These are phyloP conservation scores for Termitomyces sp. DNA, from an alignment of 768 basidiomycete species.

Conservation along the genomic window DNA sequence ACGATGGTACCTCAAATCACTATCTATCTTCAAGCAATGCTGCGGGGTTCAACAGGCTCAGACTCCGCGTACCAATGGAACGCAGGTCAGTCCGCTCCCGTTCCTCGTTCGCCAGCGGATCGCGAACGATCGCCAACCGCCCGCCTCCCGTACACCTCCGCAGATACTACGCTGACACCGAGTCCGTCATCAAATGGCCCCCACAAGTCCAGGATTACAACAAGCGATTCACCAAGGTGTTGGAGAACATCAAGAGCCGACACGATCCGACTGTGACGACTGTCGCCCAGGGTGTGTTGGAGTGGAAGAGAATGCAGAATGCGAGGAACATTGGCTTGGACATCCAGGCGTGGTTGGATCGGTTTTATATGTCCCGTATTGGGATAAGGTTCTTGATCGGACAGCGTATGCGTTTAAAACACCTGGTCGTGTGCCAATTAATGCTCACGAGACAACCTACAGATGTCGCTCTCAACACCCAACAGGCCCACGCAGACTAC, in stretches of 20 bases:
- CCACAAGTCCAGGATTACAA: slow-evolving; percentile 96
- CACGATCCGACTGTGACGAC: slow-evolving; percentile 99
- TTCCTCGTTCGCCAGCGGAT: slow-evolving; percentile 3
- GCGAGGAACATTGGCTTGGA: slow-evolving; percentile 74
- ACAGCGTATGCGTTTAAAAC: slow-evolving; percentile 64
- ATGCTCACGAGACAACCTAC: neutral
- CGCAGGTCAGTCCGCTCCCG: slow-evolving; percentile 54
- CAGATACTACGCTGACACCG: slow-evolving; percentile 86
- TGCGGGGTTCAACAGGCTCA: slow-evolving; percentile 49
- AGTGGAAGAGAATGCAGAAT: slow-evolving; percentile 85
- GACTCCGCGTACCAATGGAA: slow-evolving; percentile 81
- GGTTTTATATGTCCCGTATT: slow-evolving; percentile 95
- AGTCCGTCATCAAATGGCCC: slow-evolving; percentile 71
- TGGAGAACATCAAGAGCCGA: slow-evolving; percentile 87
- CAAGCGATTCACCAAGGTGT: slow-evolving; percentile 79
- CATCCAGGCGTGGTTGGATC: slow-evolving; percentile 93
- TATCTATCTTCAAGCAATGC: neutral
- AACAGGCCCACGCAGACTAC: slow-evolving; percentile 86
- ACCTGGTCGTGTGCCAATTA: neutral
- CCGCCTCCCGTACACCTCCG: slow-evolving; percentile 11
- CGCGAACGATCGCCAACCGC: neutral
- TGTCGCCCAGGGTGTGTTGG: slow-evolving; percentile 92
- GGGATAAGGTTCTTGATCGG: slow-evolving; percentile 97
- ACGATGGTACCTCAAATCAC: neutral
- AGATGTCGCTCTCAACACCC: slow-evolving; percentile 95